phyloP scores from a whole-genome alignment of 2,329 filamentous ascomycete species.

The Hymenoscyphus albidus region DNA sequence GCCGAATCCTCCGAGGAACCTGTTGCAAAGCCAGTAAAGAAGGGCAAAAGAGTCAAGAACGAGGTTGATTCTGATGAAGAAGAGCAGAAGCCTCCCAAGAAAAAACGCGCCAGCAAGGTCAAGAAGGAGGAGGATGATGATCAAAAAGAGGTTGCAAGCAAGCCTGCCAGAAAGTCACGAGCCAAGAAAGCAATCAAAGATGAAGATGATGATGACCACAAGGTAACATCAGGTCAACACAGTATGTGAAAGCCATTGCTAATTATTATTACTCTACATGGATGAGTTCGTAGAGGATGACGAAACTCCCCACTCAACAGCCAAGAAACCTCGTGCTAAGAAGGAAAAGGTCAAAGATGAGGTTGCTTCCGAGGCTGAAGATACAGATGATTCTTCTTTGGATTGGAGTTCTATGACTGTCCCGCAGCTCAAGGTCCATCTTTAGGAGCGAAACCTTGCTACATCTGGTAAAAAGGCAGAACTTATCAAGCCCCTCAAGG shows the following conservation, averaged over 20 bases:
- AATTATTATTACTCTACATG: not conserved
- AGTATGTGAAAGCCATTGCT: not conserved
- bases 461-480: not conserved
- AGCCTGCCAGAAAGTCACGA: slow-evolving; percentile 28
- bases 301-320: not conserved
- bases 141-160: slow-evolving; percentile 18
- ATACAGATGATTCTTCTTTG: slow-evolving; percentile 4
- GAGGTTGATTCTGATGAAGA: slow-evolving; percentile 12
- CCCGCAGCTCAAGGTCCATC: not conserved
- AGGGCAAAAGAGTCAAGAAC: slow-evolving; percentile 13
- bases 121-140: slow-evolving; percentile 26
- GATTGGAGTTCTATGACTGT: not conserved
- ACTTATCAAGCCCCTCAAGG: not conserved
- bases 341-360: not conserved
- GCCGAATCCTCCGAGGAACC: slow-evolving; percentile 13
- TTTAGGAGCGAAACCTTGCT: not conserved
- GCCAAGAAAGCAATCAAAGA: slow-evolving; percentile 22
- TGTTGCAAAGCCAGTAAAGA: not conserved
- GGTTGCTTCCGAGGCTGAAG: slow-evolving; percentile 29
- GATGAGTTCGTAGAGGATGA: not conserved
- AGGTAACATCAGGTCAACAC: not conserved
- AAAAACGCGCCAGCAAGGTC: slow-evolving; percentile 37
- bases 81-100: slow-evolving; percentile 34
- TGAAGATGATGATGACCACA: slow-evolving; percentile 23
- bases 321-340: not conserved